Base-by-base conservation (phyloP, 352 stramenopile genomes). In the Globisporangium abappressorium region DNA sequence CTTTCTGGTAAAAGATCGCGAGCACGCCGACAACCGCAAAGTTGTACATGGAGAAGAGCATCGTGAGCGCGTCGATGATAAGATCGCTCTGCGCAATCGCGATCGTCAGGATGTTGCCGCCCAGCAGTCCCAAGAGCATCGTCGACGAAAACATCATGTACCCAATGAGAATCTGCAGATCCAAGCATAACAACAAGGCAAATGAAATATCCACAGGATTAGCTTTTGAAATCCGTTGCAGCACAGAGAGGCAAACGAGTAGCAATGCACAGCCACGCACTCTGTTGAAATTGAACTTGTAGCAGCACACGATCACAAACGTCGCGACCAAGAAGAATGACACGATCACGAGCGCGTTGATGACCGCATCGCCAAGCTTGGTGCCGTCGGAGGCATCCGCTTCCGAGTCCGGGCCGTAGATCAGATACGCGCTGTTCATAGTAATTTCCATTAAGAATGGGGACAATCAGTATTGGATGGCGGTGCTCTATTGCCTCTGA, bases 71-170 rank as follows among this genome's bases (percentile, higher is more conserved):
- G 65, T 97, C 84, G 43, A 94, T 71, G 38, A 85, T 70, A 20
- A 93, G 65, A 30, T 82, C 57, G 47, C 95, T 72, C 38, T 89
- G 78, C 30, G 79, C 78, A 22, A 91, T 83, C 15, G 80, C 74
- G 47, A 96, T 91, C 8, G 85, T 77, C 36, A 94, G 51, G 38
- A 97, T 89, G 68, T 96, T 93, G 56, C 90, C 90, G 62, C 92
- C 91, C 28, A 97, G 70, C 65, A 97, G 76, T 2, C 88, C 86
- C 18, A 98, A 70, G 15, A 97, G 72, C 79, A 95, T 93, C 33
- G 82, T 78, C 18, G 88, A 97, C 38, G 92, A 93, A 43, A 97
- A 84, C 81, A 97, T 95, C 80, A 97, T 94, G 72, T 97, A 97
- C 14, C 86, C 90, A 47, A 93, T 84, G 49, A 94, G 65, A 57